A percentile compares a stretch with the other conserved stretches of the same genome.
Evolutionary conservation across 2,329 filamentous ascomycete genomes (phyloP).

Genomic region (Xylaria sp.): DNA sequence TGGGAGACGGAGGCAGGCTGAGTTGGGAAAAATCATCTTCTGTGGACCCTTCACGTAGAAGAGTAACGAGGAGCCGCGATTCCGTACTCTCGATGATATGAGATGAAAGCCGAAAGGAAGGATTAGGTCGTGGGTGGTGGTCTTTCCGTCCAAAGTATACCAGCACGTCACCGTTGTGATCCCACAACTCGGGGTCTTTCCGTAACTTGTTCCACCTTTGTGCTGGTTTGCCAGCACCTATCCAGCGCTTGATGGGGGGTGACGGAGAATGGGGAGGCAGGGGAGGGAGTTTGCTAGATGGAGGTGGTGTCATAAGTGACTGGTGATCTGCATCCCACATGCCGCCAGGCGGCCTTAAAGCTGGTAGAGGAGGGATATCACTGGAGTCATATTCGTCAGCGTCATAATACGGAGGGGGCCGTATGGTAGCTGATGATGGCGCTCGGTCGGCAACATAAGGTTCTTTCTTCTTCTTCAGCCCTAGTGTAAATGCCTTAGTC

Average conservation of each 20-base stretch:
- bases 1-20: slow-evolving; percentile 50
- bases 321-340: slow-evolving; percentile 36
- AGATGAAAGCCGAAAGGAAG: slow-evolving; percentile 63
- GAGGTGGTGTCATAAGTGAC: slow-evolving; percentile 46
- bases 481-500: slow-evolving; percentile 59
- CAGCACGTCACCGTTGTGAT: slow-evolving; percentile 64
- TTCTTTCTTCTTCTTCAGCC: slow-evolving; percentile 52
- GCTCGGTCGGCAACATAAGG: slow-evolving; percentile 40
- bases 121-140: slow-evolving; percentile 51
- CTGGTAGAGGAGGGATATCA: slow-evolving; percentile 36
- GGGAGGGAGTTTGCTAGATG: slow-evolving; percentile 50
- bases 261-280: slow-evolving; percentile 46
- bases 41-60: slow-evolving; percentile 59
- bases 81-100: slow-evolving; percentile 64
- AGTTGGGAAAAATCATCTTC: slow-evolving; percentile 50
- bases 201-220: slow-evolving; percentile 63
- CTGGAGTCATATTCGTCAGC: slow-evolving; percentile 29
- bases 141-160: slow-evolving; percentile 59
- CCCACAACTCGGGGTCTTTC: slow-evolving; percentile 66
- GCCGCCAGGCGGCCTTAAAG: slow-evolving; percentile 29
- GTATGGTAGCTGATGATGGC: slow-evolving; percentile 47
- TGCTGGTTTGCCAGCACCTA: slow-evolving; percentile 54
- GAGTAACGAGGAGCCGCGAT: slow-evolving; percentile 58
- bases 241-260: slow-evolving; percentile 58
- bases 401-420: slow-evolving; percentile 35